Percentiles rank a stretch among this genome's conserved stretches.
Evolutionary conservation across 305 asterid species (phyloP).

Genomic region (Plantago coronopus): DNA sequence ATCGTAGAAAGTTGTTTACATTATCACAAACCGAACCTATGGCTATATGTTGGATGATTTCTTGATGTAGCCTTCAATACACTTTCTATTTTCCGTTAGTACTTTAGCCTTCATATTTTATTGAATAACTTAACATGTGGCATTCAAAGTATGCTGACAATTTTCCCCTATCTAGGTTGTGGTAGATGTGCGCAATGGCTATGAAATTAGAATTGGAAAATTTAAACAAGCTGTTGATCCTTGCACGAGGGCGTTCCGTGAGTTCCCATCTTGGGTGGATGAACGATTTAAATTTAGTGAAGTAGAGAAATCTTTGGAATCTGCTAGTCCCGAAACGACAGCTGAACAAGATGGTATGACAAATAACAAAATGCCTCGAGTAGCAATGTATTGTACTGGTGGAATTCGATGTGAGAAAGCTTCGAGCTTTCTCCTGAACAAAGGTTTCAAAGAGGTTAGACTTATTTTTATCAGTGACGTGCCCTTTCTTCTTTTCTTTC

Average conservation of each 20-base stretch:
- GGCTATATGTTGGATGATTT: not conserved
- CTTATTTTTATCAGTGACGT: not conserved
- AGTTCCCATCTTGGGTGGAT: constrained; percentile 86
- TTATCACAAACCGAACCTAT: not conserved
- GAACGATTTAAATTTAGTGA: constrained; percentile 41
- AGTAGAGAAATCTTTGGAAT: constrained; percentile 27
- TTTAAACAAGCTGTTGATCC: constrained; percentile 90
- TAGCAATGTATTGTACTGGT: constrained; percentile 98
- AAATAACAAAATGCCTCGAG: constrained; percentile 56
- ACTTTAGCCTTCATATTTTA: not conserved
- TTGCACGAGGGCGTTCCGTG: constrained; percentile 76
- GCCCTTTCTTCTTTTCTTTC: no score
- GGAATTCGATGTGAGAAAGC: constrained; percentile 98
- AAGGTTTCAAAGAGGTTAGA: constrained; percentile 62
- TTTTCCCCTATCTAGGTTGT: constrained; percentile 54
- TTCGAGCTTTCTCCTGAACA: constrained; percentile 75
- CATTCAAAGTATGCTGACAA: no score
- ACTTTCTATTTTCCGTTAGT: no score
- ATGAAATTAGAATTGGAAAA: constrained; percentile 94
- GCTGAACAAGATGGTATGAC: constrained; percentile 34
- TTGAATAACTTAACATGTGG: not conserved
- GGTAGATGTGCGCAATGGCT: constrained; percentile 84
- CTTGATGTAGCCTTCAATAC: constrained; percentile 2
- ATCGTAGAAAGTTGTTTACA: not conserved
- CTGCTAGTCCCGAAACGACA: constrained; percentile 29